A percentile compares a stretch with the other conserved stretches of the same genome.
Conservation (phyloP, 305 asterid species). For the Vinca major region DNA sequence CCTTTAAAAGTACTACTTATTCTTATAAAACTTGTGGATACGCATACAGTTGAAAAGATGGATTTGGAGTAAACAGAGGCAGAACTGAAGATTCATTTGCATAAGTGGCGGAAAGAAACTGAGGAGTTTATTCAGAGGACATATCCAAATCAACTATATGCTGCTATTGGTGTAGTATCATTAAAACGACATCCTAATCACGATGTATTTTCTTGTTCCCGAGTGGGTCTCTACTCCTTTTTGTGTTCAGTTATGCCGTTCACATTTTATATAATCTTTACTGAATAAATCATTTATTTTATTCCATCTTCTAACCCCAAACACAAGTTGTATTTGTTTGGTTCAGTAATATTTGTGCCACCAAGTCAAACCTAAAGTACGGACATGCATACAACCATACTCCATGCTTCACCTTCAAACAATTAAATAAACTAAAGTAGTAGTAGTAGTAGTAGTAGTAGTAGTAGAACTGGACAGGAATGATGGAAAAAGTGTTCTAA, state of each 20-base stretch:
- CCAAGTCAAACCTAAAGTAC: not conserved
- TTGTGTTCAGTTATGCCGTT: constrained; percentile 23
- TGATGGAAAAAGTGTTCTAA: too few species aligned
- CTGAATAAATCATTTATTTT: not conserved
- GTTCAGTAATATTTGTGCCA: too few species aligned
- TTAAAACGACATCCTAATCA: too few species aligned
- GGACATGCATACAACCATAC: not conserved
- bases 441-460: not conserved
- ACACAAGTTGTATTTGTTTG: too few species aligned
- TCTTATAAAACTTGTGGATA: not conserved
- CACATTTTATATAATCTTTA: not conserved
- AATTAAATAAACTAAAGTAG: not conserved
- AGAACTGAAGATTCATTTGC: constrained; percentile 23
- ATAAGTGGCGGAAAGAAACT: constrained; percentile 17
- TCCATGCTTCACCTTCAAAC: not conserved
- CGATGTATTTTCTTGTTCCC: constrained; percentile 11
- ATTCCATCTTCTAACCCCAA: not conserved
- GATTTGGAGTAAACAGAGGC: constrained; percentile 23
- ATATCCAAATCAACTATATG: constrained; percentile 23
- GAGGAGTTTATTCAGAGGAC: constrained; percentile 20
- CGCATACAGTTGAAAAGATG: constrained; percentile 11
- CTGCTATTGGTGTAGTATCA: constrained; percentile 18
- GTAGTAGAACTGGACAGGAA: too few species aligned
- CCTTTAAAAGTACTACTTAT: not conserved
- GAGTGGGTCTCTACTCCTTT: constrained; percentile 6